Conservation (phyloP, 208 protist genomes). For the Crithidia fasciculata region DNA sequence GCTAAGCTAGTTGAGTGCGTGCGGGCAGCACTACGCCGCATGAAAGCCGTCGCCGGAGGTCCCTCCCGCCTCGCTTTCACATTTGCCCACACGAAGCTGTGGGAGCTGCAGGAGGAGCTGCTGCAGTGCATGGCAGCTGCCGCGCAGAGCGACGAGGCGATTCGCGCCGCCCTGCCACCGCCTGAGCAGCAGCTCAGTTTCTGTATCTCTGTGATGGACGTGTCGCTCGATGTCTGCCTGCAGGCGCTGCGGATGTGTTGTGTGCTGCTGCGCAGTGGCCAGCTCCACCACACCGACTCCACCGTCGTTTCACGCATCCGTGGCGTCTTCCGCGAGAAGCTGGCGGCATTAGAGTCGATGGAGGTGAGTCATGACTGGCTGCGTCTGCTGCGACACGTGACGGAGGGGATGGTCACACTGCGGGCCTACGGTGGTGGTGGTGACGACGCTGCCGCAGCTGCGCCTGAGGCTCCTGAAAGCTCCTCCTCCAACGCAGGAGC, state of each 20-base stretch:
- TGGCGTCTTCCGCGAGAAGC: constrained; percentile 41
- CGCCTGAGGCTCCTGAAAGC: neutral
- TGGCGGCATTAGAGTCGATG: constrained; percentile 38
- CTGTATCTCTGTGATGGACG: constrained; percentile 60
- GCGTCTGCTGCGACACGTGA: constrained; percentile 68
- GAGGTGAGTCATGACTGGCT: constrained; percentile 86
- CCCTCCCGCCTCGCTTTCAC: neutral
- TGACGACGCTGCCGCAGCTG: neutral
- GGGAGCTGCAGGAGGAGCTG: constrained; percentile 80
- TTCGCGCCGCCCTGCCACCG: constrained; percentile 50
- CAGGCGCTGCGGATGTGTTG: constrained; percentile 74
- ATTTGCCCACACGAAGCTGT: constrained; percentile 49
- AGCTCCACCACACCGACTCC: constrained; percentile 14
- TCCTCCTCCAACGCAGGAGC: neutral
- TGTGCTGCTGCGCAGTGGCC: constrained; percentile 40
- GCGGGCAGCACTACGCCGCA: constrained; percentile 2
- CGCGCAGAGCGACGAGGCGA: constrained; percentile 22
- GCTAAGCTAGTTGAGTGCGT: constrained; percentile 25
- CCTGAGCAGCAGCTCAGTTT: constrained; percentile 67
- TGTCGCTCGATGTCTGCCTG: constrained; percentile 69
- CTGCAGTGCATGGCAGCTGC: constrained; percentile 72
- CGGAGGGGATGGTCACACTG: constrained; percentile 69
- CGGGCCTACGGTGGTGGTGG: constrained; percentile 28
- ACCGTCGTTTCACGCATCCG: constrained; percentile 28
- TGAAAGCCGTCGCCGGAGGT: neutral